These are phyloP conservation scores for Cicer bijugum DNA, from an alignment of 306 rosid genomes.

Conservation along the genomic window DNA sequence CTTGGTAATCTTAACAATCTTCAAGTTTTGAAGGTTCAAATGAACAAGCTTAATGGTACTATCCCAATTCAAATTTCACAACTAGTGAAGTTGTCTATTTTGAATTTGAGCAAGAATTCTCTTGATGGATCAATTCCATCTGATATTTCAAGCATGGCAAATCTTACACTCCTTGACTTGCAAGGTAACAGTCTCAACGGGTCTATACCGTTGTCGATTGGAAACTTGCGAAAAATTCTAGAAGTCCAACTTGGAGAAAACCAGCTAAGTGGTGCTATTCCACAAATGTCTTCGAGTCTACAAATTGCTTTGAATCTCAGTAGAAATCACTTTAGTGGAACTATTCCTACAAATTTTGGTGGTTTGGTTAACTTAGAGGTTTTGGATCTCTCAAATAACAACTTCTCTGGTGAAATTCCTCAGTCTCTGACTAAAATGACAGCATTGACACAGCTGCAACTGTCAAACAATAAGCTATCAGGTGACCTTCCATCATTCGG, in stretches of 20 bases:
- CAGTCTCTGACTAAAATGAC: constrained; percentile 8
- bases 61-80: constrained; percentile 58
- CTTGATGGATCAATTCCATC: constrained; percentile 68
- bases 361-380: constrained; percentile 51
- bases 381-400: constrained; percentile 84
- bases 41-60: constrained; percentile 57
- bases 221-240: constrained; percentile 36
- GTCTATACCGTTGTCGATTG: constrained; percentile 54
- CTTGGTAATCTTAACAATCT: constrained; percentile 61
- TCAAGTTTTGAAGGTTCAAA: constrained; percentile 68
- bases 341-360: constrained; percentile 52
- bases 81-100: constrained; percentile 39
- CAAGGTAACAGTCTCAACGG: constrained; percentile 65
- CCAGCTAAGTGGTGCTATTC: constrained; percentile 60
- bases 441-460: constrained; percentile 58
- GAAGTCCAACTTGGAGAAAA: constrained; percentile 82
- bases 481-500: constrained; percentile 54
- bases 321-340: constrained; percentile 62
- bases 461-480: constrained; percentile 62
- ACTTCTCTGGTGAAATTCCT: constrained; percentile 66
- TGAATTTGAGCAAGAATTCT: constrained; percentile 74
- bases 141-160: constrained; percentile 46
- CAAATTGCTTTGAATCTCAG: constrained; percentile 83
- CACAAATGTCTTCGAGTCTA: constrained; percentile 58
- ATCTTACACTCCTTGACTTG: constrained; percentile 53